These are phyloP conservation scores for Cicer pinnatifidum DNA, from an alignment of 306 rosid genomes.

Conservation along the genomic window DNA sequence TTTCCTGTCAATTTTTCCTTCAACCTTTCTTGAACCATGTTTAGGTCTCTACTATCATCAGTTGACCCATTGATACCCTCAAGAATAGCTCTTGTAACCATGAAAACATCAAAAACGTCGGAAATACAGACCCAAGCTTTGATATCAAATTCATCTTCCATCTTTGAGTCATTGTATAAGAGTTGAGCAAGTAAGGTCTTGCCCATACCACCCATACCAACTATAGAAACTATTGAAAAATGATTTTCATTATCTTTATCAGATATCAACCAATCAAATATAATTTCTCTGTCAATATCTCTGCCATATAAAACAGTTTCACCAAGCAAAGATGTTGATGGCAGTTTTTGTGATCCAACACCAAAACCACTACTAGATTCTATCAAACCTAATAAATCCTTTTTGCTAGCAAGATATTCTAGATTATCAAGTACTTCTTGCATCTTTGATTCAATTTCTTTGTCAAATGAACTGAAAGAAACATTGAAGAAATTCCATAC, in stretches of 20 bases:
- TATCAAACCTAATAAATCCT: constrained; percentile 33
- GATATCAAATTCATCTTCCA: constrained; percentile 2
- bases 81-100: constrained; percentile 18
- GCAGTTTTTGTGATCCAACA: background rate
- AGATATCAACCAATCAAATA: background rate
- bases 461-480: constrained; percentile 21
- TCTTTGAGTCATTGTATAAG: constrained; percentile 18
- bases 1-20: constrained; percentile 27
- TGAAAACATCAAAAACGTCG: constrained; percentile 11
- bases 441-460: constrained; percentile 36
- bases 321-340: constrained; percentile 11
- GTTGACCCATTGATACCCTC: background rate
- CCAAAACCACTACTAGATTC: background rate
- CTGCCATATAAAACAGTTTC: constrained; percentile 12
- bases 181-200: constrained; percentile 16
- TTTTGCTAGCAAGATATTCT: constrained; percentile 28
- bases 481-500: constrained; percentile 6
- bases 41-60: constrained; percentile 14
- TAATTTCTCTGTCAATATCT: background rate
- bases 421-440: constrained; percentile 14
- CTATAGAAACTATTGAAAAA: background rate
- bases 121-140: constrained; percentile 31
- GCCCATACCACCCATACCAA: constrained; percentile 24
- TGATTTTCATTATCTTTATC: background rate
- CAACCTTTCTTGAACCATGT: constrained; percentile 31